Evolutionary conservation across 2,329 filamentous ascomycete genomes (phyloP).

Genomic region (Monilinia vaccinii-corymbosi): DNA sequence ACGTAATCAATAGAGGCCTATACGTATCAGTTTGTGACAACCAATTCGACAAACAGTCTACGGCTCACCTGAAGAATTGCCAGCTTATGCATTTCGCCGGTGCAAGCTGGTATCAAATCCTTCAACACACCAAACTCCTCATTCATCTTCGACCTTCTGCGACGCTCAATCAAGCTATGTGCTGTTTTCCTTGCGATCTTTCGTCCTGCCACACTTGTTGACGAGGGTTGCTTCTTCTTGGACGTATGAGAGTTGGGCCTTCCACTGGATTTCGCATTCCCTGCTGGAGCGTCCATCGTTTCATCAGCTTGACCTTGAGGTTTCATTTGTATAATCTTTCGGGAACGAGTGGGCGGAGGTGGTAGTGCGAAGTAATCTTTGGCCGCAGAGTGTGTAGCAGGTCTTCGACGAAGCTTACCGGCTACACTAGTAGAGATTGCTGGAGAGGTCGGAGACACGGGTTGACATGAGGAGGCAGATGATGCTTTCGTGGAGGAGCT

Average conservation of each 20-base stretch:
- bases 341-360: constrained; percentile 80
- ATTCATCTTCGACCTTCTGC: constrained; percentile 94
- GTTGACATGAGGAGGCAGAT: constrained; percentile 41
- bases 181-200: constrained; percentile 96
- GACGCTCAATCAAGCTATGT: constrained; percentile 86
- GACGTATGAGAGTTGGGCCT: constrained; percentile 21
- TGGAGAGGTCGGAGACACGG: constrained; percentile 35
- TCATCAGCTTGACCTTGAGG: constrained; percentile 42
- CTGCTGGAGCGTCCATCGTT: constrained; percentile 10
- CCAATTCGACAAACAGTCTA: too few relatives aligned
- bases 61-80: constrained; percentile 76
- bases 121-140: constrained; percentile 93
- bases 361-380: constrained; percentile 71
- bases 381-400: constrained; percentile 32
- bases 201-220: constrained; percentile 75
- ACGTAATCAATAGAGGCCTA: constrained; percentile 96
- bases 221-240: constrained; percentile 70
- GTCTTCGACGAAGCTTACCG: constrained; percentile 36
- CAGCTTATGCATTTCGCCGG: constrained; percentile 97
- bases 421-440: constrained; percentile 33
- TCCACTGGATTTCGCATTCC: constrained; percentile 15
- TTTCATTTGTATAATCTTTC: constrained; percentile 99
- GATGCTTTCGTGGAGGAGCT: constrained; percentile 37
- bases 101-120: constrained; percentile 89
- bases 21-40: constrained; percentile 7